Evolutionary conservation across 2,329 filamentous ascomycete genomes (phyloP).

Genomic region (Boeremia exigua): DNA sequence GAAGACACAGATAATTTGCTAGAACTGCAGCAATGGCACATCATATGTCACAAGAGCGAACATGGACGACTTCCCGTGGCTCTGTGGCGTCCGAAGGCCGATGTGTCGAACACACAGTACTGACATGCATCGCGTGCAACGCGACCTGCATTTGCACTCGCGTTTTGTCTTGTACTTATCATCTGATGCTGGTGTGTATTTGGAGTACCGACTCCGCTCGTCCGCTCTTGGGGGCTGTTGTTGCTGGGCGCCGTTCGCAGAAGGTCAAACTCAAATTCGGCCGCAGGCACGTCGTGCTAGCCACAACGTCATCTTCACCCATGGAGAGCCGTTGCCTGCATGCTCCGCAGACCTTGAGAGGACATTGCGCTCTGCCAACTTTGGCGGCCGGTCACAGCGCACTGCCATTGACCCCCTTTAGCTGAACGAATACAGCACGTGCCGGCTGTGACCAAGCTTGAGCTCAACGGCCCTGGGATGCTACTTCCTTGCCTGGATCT

Average conservation of each 20-base stretch:
- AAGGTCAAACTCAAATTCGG: neutral
- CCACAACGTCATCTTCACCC: conserved; percentile 11
- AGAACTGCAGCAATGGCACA: neutral
- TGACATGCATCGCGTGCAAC: conserved; percentile 13
- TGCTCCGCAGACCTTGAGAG: conserved; percentile 3
- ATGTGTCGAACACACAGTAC: neutral
- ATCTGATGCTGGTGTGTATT: neutral
- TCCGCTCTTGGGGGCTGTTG: neutral
- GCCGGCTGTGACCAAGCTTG: conserved; percentile 11
- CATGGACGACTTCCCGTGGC: neutral
- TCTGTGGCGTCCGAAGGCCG: neutral
- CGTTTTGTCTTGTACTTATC: neutral
- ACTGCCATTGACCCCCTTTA: conserved; percentile 2
- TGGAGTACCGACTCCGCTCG: neutral
- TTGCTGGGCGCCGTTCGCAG: neutral
- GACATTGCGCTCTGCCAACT: neutral
- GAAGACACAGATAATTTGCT: neutral
- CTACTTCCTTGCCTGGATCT: conserved; percentile 17
- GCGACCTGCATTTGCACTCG: conserved; percentile 1
- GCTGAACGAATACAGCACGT: conserved; percentile 1
- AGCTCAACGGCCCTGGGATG: conserved; percentile 6
- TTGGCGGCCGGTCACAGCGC: neutral
- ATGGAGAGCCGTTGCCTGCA: conserved; percentile 15
- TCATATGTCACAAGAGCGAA: neutral
- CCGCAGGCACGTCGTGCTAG: conserved; percentile 5